These are phyloP conservation scores for Lactarius hatsudake DNA, from an alignment of 768 basidiomycete genomes.

Conservation along the genomic window DNA sequence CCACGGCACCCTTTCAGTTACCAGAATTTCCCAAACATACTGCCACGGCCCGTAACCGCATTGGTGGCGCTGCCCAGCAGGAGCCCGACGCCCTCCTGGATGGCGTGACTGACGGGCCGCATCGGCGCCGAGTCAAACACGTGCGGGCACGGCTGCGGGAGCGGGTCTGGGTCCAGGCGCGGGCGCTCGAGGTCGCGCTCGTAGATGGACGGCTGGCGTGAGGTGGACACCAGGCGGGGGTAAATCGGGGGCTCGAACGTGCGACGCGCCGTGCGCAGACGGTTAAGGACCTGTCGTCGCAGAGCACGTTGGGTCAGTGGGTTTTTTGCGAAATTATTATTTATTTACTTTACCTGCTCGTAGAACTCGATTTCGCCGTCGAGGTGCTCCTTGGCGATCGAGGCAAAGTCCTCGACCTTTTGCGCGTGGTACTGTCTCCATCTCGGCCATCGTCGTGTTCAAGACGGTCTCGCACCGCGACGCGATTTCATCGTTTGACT, in stretches of 20 bases:
- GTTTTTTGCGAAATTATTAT: background rate
- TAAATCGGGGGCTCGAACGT: slow-evolving; percentile 51
- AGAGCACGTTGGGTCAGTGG: background rate
- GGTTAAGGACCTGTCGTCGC: slow-evolving; percentile 47
- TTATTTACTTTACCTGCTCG: slow-evolving; percentile 50
- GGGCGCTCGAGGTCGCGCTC: slow-evolving; percentile 67
- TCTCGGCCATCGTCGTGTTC: slow-evolving; percentile 86
- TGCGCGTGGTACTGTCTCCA: slow-evolving; percentile 77
- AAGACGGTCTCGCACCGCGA: slow-evolving; percentile 84
- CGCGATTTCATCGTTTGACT: slow-evolving; percentile 64
- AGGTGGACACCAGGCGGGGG: slow-evolving; percentile 44
- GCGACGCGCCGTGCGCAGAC: slow-evolving; percentile 55
- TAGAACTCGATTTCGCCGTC: slow-evolving; percentile 77
- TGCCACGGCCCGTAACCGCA: slow-evolving; percentile 36
- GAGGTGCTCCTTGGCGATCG: slow-evolving; percentile 60
- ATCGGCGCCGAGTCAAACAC: slow-evolving; percentile 74
- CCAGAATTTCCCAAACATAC: slow-evolving; percentile 66
- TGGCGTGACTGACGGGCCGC: slow-evolving; percentile 70
- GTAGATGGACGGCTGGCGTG: slow-evolving; percentile 69
- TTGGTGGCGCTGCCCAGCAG: slow-evolving; percentile 44
- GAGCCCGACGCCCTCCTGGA: slow-evolving; percentile 69
- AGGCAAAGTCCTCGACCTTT: slow-evolving; percentile 66
- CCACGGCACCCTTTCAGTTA: slow-evolving; percentile 25
- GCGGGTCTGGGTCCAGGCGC: slow-evolving; percentile 43
- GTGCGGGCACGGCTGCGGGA: slow-evolving; percentile 77